phyloP scores from a whole-genome alignment of 108 stramenopile genomes.

The Cylindrotheca closterium region DNA sequence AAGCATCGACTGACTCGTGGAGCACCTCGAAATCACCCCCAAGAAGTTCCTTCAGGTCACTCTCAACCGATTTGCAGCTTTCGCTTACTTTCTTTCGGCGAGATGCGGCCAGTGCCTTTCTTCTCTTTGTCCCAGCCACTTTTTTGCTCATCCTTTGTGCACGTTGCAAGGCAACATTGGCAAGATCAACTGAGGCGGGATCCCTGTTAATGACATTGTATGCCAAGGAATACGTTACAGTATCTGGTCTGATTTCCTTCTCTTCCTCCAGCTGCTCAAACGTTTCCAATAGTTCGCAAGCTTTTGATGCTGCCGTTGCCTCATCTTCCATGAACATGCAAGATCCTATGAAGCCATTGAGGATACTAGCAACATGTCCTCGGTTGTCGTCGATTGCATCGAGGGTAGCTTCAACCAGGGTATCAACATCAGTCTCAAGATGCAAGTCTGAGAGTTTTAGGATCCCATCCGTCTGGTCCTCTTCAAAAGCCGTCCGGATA shows the following conservation, averaged over 20 bases:
- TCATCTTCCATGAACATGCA: slow-evolving; percentile 29
- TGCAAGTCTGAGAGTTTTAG: slow-evolving; percentile 8
- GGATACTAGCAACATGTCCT: slow-evolving; percentile 39
- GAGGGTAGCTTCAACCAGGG: slow-evolving; percentile 38
- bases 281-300: slow-evolving; percentile 6
- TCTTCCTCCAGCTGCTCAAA: slow-evolving; percentile 19
- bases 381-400: slow-evolving; percentile 31
- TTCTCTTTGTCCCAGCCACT: slow-evolving; percentile 54
- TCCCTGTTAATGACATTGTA: slow-evolving; percentile 9
- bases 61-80: slow-evolving; percentile 24
- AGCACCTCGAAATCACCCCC: slow-evolving; percentile 58
- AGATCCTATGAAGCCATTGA: slow-evolving; percentile 59
- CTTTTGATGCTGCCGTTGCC: background rate
- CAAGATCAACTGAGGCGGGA: slow-evolving; percentile 23
- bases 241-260: slow-evolving; percentile 22
- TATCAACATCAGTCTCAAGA: slow-evolving; percentile 12
- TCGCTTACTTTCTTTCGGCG: slow-evolving; percentile 20
- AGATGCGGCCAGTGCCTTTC: slow-evolving; percentile 54
- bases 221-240: slow-evolving; percentile 30
- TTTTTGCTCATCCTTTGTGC: slow-evolving; percentile 54
- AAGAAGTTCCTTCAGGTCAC: slow-evolving; percentile 33
- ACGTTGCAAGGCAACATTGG: slow-evolving; percentile 47
- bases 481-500: slow-evolving; percentile 19
- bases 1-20: slow-evolving; percentile 52
- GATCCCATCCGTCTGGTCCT: slow-evolving; percentile 45